phyloP scores from a whole-genome alignment of 371 early-diverging fungal species.

The Blakeslea trispora region DNA sequence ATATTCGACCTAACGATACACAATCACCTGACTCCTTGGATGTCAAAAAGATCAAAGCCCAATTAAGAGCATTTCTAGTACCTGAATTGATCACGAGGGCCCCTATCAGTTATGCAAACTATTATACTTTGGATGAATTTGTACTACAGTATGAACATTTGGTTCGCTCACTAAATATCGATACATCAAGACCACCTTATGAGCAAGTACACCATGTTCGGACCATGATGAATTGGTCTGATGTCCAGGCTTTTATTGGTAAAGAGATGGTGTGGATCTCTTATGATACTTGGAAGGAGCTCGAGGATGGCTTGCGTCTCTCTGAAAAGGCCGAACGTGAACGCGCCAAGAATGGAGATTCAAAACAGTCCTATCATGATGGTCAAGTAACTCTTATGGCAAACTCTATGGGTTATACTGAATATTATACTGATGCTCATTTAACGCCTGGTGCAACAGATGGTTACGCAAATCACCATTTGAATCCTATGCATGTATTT shows the following conservation, averaged over 20 bases:
- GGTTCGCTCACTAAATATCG: slow-evolving; percentile 40
- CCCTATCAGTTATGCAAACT: slow-evolving; percentile 60
- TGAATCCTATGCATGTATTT: slow-evolving; percentile 23
- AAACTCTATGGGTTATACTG: background rate
- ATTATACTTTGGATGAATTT: slow-evolving; percentile 66
- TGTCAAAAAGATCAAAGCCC: slow-evolving; percentile 59
- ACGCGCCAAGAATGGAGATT: slow-evolving; percentile 40
- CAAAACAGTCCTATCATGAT: slow-evolving; percentile 13
- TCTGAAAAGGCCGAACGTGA: slow-evolving; percentile 72
- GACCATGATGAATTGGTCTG: slow-evolving; percentile 52
- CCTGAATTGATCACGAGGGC: slow-evolving; percentile 62
- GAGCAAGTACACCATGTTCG: slow-evolving; percentile 44
- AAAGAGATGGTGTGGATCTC: slow-evolving; percentile 67
- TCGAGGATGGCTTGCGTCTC: slow-evolving; percentile 77
- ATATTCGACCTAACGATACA: slow-evolving; percentile 78
- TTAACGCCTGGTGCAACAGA: slow-evolving; percentile 23
- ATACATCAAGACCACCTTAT: slow-evolving; percentile 34
- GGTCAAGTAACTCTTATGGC: background rate
- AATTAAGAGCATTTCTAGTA: slow-evolving; percentile 65
- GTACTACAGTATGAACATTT: slow-evolving; percentile 59
- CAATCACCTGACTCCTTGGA: slow-evolving; percentile 60
- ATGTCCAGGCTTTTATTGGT: slow-evolving; percentile 53
- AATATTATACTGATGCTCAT: slow-evolving; percentile 39
- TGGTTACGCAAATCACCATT: slow-evolving; percentile 26
- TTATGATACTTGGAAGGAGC: slow-evolving; percentile 74